These are phyloP conservation scores for Aspergillus carlsbadensis DNA, from an alignment of 495 filamentous ascomycete genomes.

Conservation along the genomic window DNA sequence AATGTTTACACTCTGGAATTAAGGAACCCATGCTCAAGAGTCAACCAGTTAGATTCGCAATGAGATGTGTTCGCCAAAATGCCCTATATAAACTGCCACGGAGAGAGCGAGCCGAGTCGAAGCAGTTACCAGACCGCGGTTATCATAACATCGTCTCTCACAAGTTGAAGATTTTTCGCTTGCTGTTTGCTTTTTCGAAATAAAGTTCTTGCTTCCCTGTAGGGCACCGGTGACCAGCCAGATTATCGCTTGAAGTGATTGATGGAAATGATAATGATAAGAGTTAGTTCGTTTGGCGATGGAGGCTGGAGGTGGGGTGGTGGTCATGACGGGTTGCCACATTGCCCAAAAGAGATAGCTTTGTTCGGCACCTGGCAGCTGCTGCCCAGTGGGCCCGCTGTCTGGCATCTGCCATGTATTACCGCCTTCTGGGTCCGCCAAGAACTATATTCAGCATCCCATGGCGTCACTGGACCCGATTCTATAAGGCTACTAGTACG, in stretches of 20 bases:
- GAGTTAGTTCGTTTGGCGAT: background rate
- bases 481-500: no score
- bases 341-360: slow-evolving; percentile 12
- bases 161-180: background rate
- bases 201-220: slow-evolving; percentile 2
- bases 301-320: background rate
- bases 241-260: background rate
- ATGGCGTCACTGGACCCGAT: no score
- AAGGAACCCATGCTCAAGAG: slow-evolving; percentile 25
- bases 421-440: background rate
- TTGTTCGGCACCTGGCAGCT: background rate
- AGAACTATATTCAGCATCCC: no score
- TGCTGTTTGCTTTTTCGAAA: slow-evolving; percentile 6
- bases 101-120: background rate
- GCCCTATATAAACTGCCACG: background rate
- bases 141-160: slow-evolving; percentile 9
- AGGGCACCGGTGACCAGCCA: slow-evolving; percentile 2
- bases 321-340: no score
- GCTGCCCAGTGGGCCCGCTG: no score
- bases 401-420: background rate
- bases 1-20: slow-evolving; percentile 36
- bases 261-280: background rate
- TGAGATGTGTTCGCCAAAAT: no score
- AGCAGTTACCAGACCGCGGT: slow-evolving; percentile 11
- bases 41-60: no score